phyloP scores from a whole-genome alignment of 2,329 filamentous ascomycete genomes.

The Westerdykella aurantiaca region DNA sequence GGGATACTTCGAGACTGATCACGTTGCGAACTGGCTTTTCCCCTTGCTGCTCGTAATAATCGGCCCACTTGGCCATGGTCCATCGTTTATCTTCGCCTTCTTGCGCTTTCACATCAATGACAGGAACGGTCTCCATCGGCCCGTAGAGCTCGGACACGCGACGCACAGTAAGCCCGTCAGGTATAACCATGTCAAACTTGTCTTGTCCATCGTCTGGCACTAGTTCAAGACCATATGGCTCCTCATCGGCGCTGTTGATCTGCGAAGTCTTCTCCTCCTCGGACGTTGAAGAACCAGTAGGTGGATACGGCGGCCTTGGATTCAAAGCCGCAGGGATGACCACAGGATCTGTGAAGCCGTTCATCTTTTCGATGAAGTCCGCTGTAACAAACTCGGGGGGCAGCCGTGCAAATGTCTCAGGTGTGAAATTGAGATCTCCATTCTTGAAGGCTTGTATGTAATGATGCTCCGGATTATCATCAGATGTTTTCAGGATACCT shows the following conservation, averaged over 20 bases:
- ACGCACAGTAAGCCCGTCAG: slow-evolving; percentile 57
- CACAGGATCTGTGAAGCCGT: slow-evolving; percentile 61
- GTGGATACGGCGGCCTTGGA: slow-evolving; percentile 42
- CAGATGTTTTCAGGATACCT: slow-evolving; percentile 59
- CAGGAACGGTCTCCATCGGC: slow-evolving; percentile 56
- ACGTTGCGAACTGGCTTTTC: slow-evolving; percentile 62
- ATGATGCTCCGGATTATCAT: slow-evolving; percentile 60
- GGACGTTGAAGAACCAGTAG: slow-evolving; percentile 6
- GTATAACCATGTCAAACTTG: slow-evolving; percentile 62
- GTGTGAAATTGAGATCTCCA: slow-evolving; percentile 54
- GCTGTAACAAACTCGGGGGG: slow-evolving; percentile 57
- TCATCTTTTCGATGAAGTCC: slow-evolving; percentile 58
- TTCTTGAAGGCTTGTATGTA: slow-evolving; percentile 64
- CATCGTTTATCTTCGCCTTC: slow-evolving; percentile 59
- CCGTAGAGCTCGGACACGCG: slow-evolving; percentile 60
- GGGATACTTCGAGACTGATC: slow-evolving; percentile 63
- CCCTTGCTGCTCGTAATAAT: slow-evolving; percentile 59
- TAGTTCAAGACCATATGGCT: slow-evolving; percentile 46
- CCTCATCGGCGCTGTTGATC: slow-evolving; percentile 7
- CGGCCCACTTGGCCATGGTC: slow-evolving; percentile 61
- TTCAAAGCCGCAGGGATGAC: slow-evolving; percentile 60
- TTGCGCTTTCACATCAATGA: slow-evolving; percentile 65
- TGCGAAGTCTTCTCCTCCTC: slow-evolving; percentile 2
- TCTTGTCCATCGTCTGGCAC: slow-evolving; percentile 58
- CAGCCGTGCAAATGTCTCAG: slow-evolving; percentile 59